phyloP scores from a whole-genome alignment of 306 rosid species.

The peach (Prunus persica) region DNA sequence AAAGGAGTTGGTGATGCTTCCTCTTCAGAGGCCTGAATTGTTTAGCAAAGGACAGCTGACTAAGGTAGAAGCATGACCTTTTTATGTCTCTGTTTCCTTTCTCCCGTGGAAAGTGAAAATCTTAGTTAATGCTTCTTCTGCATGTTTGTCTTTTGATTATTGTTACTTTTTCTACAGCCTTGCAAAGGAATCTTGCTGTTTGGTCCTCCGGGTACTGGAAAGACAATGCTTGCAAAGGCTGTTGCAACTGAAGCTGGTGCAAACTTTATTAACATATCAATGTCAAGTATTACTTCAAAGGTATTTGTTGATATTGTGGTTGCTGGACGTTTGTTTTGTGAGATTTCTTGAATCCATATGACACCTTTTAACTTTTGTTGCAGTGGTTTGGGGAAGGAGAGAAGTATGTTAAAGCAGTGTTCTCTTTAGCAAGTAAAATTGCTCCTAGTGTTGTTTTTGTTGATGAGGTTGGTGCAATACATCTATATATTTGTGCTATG shows the following conservation, averaged over 20 bases:
- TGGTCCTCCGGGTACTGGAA: constrained; percentile 99
- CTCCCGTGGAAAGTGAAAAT: not conserved
- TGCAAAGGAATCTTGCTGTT: constrained; percentile 96
- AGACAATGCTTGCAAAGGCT: constrained; percentile 99
- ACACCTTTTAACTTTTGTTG: constrained; percentile 23
- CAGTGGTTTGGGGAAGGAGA: constrained; percentile 99
- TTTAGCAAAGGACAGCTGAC: constrained; percentile 89
- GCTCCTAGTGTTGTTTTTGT: constrained; percentile 95
- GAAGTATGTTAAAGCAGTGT: constrained; percentile 92
- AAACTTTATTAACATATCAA: constrained; percentile 88
- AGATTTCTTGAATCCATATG: constrained; percentile 12
- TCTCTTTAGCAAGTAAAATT: constrained; percentile 93
- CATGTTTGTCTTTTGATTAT: constrained; percentile 9
- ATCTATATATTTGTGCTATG: not conserved
- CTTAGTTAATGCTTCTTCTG: not conserved
- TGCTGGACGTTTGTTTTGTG: not conserved
- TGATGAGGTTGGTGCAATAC: constrained; percentile 70
- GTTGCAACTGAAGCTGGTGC: constrained; percentile 99
- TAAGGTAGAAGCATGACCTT: constrained; percentile 42
- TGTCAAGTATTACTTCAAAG: constrained; percentile 97
- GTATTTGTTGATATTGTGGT: constrained; percentile 29
- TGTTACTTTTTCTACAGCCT: constrained; percentile 50
- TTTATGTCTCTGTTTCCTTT: not conserved
- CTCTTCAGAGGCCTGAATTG: constrained; percentile 90
- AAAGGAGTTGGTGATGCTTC: constrained; percentile 98